phyloP scores from a whole-genome alignment of 805 yeast species.

The Yarrowia sp. region DNA sequence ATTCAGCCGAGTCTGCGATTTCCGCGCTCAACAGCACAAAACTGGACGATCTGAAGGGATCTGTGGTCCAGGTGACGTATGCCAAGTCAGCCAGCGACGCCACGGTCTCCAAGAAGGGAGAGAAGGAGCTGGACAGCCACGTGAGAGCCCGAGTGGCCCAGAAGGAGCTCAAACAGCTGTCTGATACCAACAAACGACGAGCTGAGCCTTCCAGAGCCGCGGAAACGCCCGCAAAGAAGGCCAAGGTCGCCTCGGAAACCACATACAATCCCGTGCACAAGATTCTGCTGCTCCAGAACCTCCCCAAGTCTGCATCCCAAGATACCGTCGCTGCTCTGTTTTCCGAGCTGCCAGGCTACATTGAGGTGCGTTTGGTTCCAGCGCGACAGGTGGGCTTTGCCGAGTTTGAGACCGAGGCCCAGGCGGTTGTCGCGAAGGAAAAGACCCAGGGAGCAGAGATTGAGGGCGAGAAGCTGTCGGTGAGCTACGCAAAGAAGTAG shows the following conservation, averaged over 20 bases:
- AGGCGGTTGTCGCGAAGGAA: slow-evolving; percentile 48
- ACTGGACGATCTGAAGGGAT: slow-evolving; percentile 44
- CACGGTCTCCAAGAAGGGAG: slow-evolving; percentile 43
- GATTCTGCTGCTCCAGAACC: slow-evolving; percentile 61
- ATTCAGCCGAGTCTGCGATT: slow-evolving; percentile 49
- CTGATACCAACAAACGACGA: background rate
- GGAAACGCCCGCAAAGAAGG: background rate
- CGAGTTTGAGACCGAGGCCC: slow-evolving; percentile 60
- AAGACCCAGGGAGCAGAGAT: slow-evolving; percentile 34
- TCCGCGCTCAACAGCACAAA: slow-evolving; percentile 42
- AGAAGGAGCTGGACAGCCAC: slow-evolving; percentile 31
- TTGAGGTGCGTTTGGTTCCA: slow-evolving; percentile 63
- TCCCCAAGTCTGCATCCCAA: slow-evolving; percentile 48
- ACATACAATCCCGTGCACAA: slow-evolving; percentile 61
- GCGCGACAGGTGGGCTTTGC: slow-evolving; percentile 74
- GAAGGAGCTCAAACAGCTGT: slow-evolving; percentile 31
- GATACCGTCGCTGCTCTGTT: slow-evolving; percentile 50
- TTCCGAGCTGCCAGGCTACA: slow-evolving; percentile 54
- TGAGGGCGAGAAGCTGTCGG: slow-evolving; percentile 33
- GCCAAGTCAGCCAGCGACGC: slow-evolving; percentile 52
- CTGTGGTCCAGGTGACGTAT: slow-evolving; percentile 48
- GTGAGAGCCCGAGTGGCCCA: slow-evolving; percentile 32
- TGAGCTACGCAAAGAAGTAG: slow-evolving; percentile 41
- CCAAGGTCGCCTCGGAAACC: slow-evolving; percentile 25
- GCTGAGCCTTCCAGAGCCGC: background rate